A percentile compares a stretch with the other conserved stretches of the same genome.
Evolutionary conservation across 306 rosid species (phyloP).

Genomic region (Prosopis cineraria): DNA sequence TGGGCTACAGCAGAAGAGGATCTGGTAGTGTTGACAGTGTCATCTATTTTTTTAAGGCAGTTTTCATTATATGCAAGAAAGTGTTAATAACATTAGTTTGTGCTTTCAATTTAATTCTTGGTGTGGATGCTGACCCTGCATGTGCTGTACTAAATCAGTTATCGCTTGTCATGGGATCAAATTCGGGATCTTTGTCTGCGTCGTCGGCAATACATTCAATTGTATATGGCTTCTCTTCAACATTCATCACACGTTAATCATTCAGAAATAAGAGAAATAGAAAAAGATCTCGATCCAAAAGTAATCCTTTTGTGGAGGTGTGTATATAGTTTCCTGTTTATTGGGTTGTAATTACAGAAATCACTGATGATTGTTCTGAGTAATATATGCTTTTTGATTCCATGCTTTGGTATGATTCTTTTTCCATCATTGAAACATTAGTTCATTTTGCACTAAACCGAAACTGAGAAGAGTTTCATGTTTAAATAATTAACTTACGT

Average conservation of each 20-base stretch:
- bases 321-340: constrained; percentile 26
- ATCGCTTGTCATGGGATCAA: constrained; percentile 93
- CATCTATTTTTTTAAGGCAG: background rate
- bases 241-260: constrained; percentile 45
- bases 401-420: background rate
- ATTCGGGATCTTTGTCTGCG: constrained; percentile 83
- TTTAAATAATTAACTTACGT: no score
- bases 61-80: constrained; percentile 1
- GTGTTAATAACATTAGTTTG: constrained; percentile 1
- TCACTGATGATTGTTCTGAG: constrained; percentile 13
- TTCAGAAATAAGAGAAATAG: constrained; percentile 81
- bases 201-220: constrained; percentile 88
- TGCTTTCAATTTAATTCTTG: constrained; percentile 20
- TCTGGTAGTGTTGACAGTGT: constrained; percentile 63
- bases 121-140: constrained; percentile 40
- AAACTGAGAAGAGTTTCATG: no score
- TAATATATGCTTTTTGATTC: constrained; percentile 15
- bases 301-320: constrained; percentile 99
- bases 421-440: background rate
- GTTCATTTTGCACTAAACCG: background rate
- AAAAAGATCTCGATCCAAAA: constrained; percentile 89
- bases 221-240: constrained; percentile 77
- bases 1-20: constrained; percentile 78
- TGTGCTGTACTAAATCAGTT: constrained; percentile 57
- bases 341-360: constrained; percentile 20